A percentile compares a stretch with the other conserved stretches of the same genome.
Evolutionary conservation across 75 land plant genomes (phyloP).

Genomic region (Larix kaempferi): DNA sequence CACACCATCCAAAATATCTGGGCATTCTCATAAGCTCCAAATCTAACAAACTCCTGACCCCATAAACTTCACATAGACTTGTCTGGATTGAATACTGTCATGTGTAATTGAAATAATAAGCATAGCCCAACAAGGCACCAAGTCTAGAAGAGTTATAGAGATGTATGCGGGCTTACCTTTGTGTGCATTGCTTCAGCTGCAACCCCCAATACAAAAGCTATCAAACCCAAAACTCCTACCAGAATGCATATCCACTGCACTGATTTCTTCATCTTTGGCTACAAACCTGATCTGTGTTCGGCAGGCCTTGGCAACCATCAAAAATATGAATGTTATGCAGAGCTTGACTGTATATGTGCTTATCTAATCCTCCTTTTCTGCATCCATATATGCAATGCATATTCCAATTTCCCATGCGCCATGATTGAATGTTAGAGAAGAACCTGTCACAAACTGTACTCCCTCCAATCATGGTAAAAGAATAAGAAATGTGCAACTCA

Average conservation of each 20-base stretch:
- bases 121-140: not conserved
- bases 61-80: not conserved
- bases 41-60: not conserved
- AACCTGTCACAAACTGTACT: too few relatives aligned
- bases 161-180: slow-evolving; percentile 12
- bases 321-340: too few relatives aligned
- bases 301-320: too few relatives aligned
- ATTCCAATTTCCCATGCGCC: too few relatives aligned
- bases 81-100: not conserved
- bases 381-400: too few relatives aligned
- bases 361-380: too few relatives aligned
- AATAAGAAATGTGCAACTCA: too few relatives aligned
- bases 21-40: not conserved
- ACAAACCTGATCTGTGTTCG: not conserved
- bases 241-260: slow-evolving; percentile 17
- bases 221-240: slow-evolving; percentile 21
- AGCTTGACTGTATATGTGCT: too few relatives aligned
- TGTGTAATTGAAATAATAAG: too few relatives aligned
- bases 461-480: too few relatives aligned
- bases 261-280: slow-evolving; percentile 21
- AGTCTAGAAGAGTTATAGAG: not conserved
- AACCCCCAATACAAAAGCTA: slow-evolving; percentile 21
- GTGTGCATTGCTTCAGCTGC: slow-evolving; percentile 26
- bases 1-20: not conserved
- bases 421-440: too few relatives aligned